phyloP scores from a whole-genome alignment of 176 grass and related monocot species.

The Aegilops umbellulata region DNA sequence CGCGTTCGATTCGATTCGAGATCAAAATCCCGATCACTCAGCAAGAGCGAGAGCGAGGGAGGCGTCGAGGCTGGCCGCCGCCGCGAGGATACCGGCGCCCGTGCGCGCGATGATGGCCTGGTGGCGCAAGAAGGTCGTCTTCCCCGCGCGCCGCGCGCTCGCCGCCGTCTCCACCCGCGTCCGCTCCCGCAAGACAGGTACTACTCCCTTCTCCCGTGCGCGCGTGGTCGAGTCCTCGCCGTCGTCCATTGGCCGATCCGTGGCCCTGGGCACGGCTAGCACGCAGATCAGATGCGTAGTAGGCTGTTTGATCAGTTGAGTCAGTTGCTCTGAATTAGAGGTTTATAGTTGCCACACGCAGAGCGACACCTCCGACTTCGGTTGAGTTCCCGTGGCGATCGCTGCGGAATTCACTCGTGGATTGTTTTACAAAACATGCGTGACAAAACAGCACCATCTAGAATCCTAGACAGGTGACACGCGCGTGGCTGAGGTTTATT shows the following conservation, averaged over 20 bases:
- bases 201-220: no score
- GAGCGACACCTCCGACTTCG: no score
- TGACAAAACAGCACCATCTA: background rate
- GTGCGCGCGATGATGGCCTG: slow-evolving; percentile 62
- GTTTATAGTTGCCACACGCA: background rate
- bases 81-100: slow-evolving; percentile 52
- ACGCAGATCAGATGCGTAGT: no score
- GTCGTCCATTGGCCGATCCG: no score
- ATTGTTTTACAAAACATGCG: background rate
- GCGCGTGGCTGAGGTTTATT: background rate
- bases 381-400: background rate
- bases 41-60: background rate
- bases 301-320: no score
- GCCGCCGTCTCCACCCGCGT: slow-evolving; percentile 62
- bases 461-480: background rate
- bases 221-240: no score
- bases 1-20: background rate
- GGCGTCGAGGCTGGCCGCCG: slow-evolving; percentile 40
- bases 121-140: slow-evolving; percentile 83
- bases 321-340: background rate
- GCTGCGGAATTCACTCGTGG: background rate
- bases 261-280: no score
- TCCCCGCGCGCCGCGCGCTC: slow-evolving; percentile 57
- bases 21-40: background rate
- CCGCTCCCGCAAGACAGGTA: slow-evolving; percentile 58